Evolutionary conservation across 371 early-diverging fungal genomes (phyloP), one percentile per base, ranked within the genome.

Genomic region (Edhazardia aedis): DNA sequence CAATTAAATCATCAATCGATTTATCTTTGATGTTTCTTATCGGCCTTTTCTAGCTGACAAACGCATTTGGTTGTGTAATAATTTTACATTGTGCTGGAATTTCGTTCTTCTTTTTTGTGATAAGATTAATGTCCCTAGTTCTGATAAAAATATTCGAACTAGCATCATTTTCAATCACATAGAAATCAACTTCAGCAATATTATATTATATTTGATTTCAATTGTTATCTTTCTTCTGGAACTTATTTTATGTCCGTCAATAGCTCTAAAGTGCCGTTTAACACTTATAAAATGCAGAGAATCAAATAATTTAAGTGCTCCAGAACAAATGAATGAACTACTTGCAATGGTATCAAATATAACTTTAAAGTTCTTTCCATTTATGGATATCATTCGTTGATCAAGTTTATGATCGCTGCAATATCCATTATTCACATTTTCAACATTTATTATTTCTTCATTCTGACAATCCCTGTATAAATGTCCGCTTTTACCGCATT

Each of bases 61-160:
- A 14, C 4, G 14, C 18, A 12, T 22, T 11, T 7, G 46, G 12
- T 39, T 1, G 4, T 28, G 26, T 21, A n/a, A 24, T 19, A 14
- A 43, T 52, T 45, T 6, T 42, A n/a, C 46, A 45, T 4, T 21
- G 25, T 45, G 26, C 26, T 2, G 26, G 26, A 45, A 45, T 24
- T 45, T 45, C 26, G 2, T 26, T n/a, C 2, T 24, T 24, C 26
- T 21, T 3, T 4, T 26, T 45, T 45, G 22, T 45, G n/a, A 33
- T n/a, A 33, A 42, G 22, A 18, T 42, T 22, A 18, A 18, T 42
- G 18, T 6, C 22, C 16, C 6, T 6, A 12, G 12, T 7, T 42
- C 22, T 42, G 16, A 12, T 42, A 12, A 18, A 7, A 9, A 12
- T 42, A 42, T 42, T 40, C 21, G 33, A 9, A 9, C 43, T 9